These are phyloP conservation scores for Blastosporella zonata DNA, from an alignment of 1,284 basidiomycete species.

Conservation along the genomic window DNA sequence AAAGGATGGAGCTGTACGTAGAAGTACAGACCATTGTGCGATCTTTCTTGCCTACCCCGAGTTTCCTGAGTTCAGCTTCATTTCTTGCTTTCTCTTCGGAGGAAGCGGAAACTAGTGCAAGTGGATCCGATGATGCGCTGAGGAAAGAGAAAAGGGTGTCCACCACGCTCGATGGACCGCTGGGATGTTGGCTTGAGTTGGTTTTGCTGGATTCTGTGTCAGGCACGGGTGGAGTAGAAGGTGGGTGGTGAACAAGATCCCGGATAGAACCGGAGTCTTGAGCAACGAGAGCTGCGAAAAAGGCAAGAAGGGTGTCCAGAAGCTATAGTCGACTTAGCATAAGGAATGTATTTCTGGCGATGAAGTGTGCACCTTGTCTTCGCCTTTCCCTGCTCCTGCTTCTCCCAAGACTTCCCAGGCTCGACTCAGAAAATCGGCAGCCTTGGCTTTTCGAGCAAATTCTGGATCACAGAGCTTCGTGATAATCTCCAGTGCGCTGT, in stretches of 20 bases:
- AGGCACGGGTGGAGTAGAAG: constrained; percentile 4
- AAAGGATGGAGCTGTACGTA: constrained; percentile 1
- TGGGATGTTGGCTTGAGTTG: background rate
- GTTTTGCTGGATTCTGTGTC: constrained; percentile 5
- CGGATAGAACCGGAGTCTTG: constrained; percentile 50
- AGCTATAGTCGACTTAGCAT: constrained; percentile 37
- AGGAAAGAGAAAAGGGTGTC: constrained; percentile 44
- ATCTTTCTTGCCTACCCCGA: constrained; percentile 48
- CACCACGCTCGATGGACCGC: constrained; percentile 23
- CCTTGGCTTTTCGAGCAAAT: constrained; percentile 72
- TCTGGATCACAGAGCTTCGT: constrained; percentile 68
- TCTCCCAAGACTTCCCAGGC: constrained; percentile 63
- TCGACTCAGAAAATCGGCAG: constrained; percentile 63
- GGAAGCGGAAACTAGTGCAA: constrained; percentile 32
- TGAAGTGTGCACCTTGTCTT: constrained; percentile 48
- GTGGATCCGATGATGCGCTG: constrained; percentile 37
- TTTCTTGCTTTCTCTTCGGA: constrained; percentile 19
- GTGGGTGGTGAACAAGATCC: constrained; percentile 45
- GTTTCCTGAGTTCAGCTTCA: constrained; percentile 40
- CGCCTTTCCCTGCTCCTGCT: constrained; percentile 53
- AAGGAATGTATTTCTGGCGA: constrained; percentile 8
- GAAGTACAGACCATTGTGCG: constrained; percentile 36
- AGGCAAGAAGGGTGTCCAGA: constrained; percentile 54
- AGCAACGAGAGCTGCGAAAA: constrained; percentile 58
- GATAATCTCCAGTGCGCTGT: constrained; percentile 70